Evolutionary conservation across 164 flowering plant species (phyloP).

Genomic region (Nymphaea colorata): DNA sequence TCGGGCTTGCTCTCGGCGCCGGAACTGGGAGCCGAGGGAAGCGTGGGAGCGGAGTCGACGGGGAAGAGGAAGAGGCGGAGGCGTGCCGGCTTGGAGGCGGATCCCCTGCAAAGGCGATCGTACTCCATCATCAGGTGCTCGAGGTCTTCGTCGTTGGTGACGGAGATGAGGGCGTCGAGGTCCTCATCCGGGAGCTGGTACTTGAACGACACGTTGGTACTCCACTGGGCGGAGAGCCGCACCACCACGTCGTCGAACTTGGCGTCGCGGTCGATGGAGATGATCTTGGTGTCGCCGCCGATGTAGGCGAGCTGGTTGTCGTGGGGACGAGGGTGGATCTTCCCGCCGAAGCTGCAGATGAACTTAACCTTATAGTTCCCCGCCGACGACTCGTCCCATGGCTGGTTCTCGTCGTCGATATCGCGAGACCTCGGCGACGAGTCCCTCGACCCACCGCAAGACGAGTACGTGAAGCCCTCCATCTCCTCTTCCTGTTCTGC

Average conservation of each 20-base stretch:
- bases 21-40: constrained; percentile 8
- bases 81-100: constrained; percentile 45
- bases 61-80: constrained; percentile 51
- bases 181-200: constrained; percentile 84
- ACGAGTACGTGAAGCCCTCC: constrained; percentile 30
- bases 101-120: constrained; percentile 42
- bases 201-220: constrained; percentile 36
- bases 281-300: constrained; percentile 81
- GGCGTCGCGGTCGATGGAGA: constrained; percentile 53
- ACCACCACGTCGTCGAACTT: constrained; percentile 25
- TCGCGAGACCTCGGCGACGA: constrained; percentile 74
- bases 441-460: constrained; percentile 53
- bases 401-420: constrained; percentile 35
- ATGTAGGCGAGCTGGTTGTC: constrained; percentile 68
- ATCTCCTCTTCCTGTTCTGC: not conserved
- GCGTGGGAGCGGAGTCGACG: constrained; percentile 1
- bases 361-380: constrained; percentile 45
- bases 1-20: constrained; percentile 27
- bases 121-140: constrained; percentile 81
- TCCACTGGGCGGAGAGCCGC: constrained; percentile 36
- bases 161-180: constrained; percentile 72
- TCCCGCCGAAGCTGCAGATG: constrained; percentile 85
- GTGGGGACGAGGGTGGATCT: constrained; percentile 56
- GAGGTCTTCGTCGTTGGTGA: constrained; percentile 74
- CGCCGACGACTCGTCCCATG: constrained; percentile 29